Percentiles rank a stretch among this genome's conserved stretches.
phyloP scores from a whole-genome alignment of 1,284 basidiomycete species.

The Binderoboletus segoi region DNA sequence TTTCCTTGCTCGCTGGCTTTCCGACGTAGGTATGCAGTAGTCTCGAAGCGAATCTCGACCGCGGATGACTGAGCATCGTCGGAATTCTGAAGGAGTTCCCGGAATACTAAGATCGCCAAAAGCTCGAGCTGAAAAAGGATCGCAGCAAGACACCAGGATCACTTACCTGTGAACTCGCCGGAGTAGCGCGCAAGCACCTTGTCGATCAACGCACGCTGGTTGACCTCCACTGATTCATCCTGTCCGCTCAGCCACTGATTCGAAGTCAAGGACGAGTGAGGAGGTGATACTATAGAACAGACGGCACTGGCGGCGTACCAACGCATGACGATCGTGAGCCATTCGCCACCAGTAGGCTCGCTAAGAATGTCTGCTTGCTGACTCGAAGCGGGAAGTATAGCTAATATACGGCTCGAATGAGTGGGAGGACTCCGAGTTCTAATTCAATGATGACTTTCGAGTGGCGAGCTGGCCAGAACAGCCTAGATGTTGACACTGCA shows the following conservation, averaged over 20 bases:
- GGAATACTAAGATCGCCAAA: constrained; percentile 58
- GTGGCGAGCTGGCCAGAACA: too few relatives aligned
- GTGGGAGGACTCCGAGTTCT: too few relatives aligned
- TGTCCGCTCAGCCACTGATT: constrained; percentile 68
- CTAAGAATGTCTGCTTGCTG: not conserved
- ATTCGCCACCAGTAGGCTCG: constrained; percentile 1
- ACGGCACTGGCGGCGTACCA: constrained; percentile 5
- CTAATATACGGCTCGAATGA: too few relatives aligned
- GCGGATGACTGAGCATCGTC: constrained; percentile 87
- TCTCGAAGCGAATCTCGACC: constrained; percentile 73
- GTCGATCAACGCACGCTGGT: constrained; percentile 92
- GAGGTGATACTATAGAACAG: not conserved
- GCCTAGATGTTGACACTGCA: too few relatives aligned
- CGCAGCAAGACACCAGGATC: not conserved
- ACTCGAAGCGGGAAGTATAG: constrained; percentile 36
- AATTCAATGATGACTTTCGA: too few relatives aligned
- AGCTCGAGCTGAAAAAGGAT: not conserved
- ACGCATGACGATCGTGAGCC: constrained; percentile 13
- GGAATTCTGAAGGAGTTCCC: constrained; percentile 92
- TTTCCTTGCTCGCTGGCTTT: constrained; percentile 25
- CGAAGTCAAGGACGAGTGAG: not conserved
- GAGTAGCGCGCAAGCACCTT: constrained; percentile 94
- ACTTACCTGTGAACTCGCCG: constrained; percentile 81
- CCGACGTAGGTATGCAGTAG: constrained; percentile 54
- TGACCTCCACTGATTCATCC: constrained; percentile 90